Percentiles rank a stretch among this genome's conserved stretches.
Evolutionary conservation across 257 asterid species (phyloP).

Genomic region (Phtheirospermum japonicum): DNA sequence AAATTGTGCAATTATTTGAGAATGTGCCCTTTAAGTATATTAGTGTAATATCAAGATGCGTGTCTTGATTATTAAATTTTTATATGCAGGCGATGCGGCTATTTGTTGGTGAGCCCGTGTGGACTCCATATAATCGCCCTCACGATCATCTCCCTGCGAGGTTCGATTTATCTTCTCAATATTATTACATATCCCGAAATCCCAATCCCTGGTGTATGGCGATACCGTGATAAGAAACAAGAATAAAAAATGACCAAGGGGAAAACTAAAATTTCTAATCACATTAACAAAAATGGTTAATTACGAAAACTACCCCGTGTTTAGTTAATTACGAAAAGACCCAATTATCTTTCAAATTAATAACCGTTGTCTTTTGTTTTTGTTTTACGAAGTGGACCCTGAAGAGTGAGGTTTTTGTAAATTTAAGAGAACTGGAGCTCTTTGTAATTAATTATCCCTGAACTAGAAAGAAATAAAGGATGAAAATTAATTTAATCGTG

Average conservation of each 20-base stretch:
- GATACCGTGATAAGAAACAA: neutral
- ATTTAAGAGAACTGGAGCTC: too few species aligned
- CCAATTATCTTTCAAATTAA: neutral
- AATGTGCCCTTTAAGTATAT: neutral
- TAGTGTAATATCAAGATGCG: neutral
- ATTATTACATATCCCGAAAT: neutral
- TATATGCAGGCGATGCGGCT: constrained; percentile 79
- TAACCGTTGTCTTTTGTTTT: too few species aligned
- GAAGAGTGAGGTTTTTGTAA: too few species aligned
- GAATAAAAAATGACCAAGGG: neutral
- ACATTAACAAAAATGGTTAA: too few species aligned
- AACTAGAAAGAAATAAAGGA: neutral
- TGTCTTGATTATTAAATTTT: neutral
- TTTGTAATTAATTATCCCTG: too few species aligned
- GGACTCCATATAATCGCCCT: constrained; percentile 93
- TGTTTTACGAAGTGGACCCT: too few species aligned
- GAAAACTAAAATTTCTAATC: neutral
- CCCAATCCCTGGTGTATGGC: neutral
- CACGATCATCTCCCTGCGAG: constrained; percentile 89
- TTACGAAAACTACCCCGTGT: neutral
- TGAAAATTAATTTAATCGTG: neutral
- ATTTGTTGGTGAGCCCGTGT: constrained; percentile 90
- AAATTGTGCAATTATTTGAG: neutral
- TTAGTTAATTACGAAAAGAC: neutral
- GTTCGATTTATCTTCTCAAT: neutral